phyloP scores from a whole-genome alignment of 2,329 filamentous ascomycete species.

The Diplodia corticola region DNA sequence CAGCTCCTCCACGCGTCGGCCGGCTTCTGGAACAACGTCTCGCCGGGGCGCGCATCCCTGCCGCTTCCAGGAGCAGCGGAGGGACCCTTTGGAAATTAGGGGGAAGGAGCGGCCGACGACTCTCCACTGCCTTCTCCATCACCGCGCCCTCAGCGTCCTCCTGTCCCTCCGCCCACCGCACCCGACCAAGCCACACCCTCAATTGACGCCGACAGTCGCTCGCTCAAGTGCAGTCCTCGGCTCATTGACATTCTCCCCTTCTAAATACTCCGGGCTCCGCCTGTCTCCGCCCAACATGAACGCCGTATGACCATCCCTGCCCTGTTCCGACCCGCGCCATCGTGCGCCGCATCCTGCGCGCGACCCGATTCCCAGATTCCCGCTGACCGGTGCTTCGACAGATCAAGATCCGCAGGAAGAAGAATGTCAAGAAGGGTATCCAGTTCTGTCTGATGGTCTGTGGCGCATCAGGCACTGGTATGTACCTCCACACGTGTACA shows the following conservation, averaged over 20 bases:
- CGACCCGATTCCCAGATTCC: not conserved
- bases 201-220: conserved; percentile 23
- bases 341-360: conserved; percentile 28
- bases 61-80: conserved; percentile 18
- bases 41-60: conserved; percentile 22
- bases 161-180: conserved; percentile 15
- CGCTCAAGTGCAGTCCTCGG: conserved; percentile 23
- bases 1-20: conserved; percentile 16
- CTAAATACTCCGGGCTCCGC: conserved; percentile 12
- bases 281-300: conserved; percentile 27
- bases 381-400: conserved; percentile 42
- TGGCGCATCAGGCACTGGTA: conserved; percentile 97
- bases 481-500: conserved; percentile 35
- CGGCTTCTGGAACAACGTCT: conserved; percentile 14
- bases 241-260: conserved; percentile 22
- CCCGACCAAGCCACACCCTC: conserved; percentile 9
- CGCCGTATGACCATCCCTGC: conserved; percentile 25
- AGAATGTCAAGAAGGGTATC: conserved; percentile 99
- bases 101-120: conserved; percentile 23
- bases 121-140: conserved; percentile 23
- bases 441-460: conserved; percentile 99
- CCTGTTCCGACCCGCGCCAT: conserved; percentile 11
- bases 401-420: conserved; percentile 99
- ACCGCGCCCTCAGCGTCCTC: conserved; percentile 20
- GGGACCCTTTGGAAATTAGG: conserved; percentile 25